Evolutionary conservation across 202 grass and related monocot genomes (phyloP).

Genomic region (Carex arenaria): DNA sequence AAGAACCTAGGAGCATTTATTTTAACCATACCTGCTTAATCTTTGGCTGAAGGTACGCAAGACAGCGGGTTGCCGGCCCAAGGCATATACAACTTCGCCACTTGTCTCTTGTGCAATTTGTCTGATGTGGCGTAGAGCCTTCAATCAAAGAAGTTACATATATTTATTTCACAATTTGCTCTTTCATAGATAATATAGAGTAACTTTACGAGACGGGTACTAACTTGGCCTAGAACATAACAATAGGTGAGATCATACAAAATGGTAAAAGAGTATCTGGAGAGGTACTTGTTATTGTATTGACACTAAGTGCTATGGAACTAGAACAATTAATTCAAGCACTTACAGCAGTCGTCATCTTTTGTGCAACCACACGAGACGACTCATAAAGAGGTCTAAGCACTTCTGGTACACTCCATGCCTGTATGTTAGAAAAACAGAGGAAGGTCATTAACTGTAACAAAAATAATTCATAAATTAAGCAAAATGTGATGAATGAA

Average conservation of each 20-base stretch:
- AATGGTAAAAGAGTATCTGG: constrained; percentile 6
- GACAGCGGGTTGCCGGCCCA: constrained; percentile 91
- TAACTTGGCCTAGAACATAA: not conserved
- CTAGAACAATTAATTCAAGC: constrained; percentile 4
- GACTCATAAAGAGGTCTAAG: constrained; percentile 86
- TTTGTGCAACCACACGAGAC: constrained; percentile 85
- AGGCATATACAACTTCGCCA: constrained; percentile 74
- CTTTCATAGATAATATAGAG: not conserved
- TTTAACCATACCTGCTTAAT: constrained; percentile 61
- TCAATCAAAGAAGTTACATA: constrained; percentile 33
- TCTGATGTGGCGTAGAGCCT: constrained; percentile 88
- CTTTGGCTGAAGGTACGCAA: constrained; percentile 84
- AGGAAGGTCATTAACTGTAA: not conserved
- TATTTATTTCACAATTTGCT: not conserved
- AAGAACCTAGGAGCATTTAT: not conserved
- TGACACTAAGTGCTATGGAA: not conserved
- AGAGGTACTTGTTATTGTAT: not conserved
- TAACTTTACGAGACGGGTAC: not conserved
- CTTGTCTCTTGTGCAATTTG: constrained; percentile 95
- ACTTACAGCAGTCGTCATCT: constrained; percentile 82
- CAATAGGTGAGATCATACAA: constrained; percentile 4
- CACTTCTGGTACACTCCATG: constrained; percentile 89
- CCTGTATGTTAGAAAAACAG: constrained; percentile 36
- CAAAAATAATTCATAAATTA: not conserved
- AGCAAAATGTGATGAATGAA: not conserved